Evolutionary conservation across 108 stramenopile genomes (phyloP).

Genomic region (Halocafeteria seosinensis): DNA sequence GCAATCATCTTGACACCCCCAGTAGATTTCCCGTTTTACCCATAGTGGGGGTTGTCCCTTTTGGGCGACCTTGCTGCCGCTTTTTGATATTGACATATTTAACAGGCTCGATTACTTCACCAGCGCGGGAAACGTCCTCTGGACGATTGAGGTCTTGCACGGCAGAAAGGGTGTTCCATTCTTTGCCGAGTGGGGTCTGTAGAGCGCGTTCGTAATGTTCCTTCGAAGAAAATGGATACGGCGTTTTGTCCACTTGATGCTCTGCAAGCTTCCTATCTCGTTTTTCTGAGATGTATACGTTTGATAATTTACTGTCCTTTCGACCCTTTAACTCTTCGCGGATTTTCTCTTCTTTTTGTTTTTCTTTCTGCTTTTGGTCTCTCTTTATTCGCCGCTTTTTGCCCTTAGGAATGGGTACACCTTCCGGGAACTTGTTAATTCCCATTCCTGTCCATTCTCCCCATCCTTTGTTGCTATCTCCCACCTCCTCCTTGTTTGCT

Average conservation of each 20-base stretch:
- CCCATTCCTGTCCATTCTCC: background rate
- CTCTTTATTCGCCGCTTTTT: background rate
- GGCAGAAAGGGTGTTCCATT: conserved; percentile 62
- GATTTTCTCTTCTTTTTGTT: background rate
- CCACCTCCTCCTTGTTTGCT: background rate
- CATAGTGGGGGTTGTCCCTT: no score
- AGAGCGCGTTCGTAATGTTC: conserved; percentile 84
- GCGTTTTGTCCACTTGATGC: conserved; percentile 63
- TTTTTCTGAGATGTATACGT: conserved; percentile 81
- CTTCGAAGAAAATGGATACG: conserved; percentile 76
- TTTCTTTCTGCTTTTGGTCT: background rate
- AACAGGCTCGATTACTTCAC: background rate
- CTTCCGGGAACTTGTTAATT: background rate
- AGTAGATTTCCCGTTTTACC: no score
- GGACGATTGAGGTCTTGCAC: background rate
- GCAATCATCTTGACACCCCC: no score
- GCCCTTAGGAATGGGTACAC: background rate
- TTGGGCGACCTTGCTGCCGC: no score
- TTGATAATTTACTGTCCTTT: conserved; percentile 53
- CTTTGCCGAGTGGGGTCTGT: conserved; percentile 68
- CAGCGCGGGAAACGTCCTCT: background rate
- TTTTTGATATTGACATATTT: background rate
- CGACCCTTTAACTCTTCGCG: conserved; percentile 5
- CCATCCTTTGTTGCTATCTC: background rate
- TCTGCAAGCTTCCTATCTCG: conserved; percentile 62